Evolutionary conservation across 1,139 yeast genomes (phyloP), one percentile per base, ranked within the genome.

Genomic region (Candida pseudoviswanathii): DNA sequence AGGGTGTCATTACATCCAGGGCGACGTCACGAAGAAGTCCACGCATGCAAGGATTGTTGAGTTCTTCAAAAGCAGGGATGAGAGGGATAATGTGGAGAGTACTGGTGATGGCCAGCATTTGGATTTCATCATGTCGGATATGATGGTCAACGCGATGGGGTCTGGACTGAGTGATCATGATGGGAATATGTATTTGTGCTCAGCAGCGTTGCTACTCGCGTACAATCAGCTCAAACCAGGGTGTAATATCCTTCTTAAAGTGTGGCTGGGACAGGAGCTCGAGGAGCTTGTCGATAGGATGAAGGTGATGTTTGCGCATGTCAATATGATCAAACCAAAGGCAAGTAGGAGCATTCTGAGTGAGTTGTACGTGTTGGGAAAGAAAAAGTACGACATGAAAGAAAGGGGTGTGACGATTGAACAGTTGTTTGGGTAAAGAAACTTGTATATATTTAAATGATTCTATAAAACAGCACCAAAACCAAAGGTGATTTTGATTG

Each of bases 401-500:
- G 26, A 40, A 5, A 26, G 37, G 22, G 40, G 43, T 2, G 34
- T 50, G n/a, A 33, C 39, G 5, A 31, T 41, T 9, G 25, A 32
- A 4, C 42, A 48, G 16, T 4, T 52, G 16, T 41, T 48, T 29
- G 37, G 36, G 8, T 25, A 43, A 2, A n/a, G 25, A 46, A 10
- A 42, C 36, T n/a, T 38, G 21, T 41, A 46, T 36, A 33, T 39
- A 31, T 5, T 2, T 6, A 5, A 11, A 33, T 11, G 7, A 9
- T 37, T n/a, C 56, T 70, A 85, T 54, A 86, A 71, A 10, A 87
- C 91, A n/a, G 90, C 88, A 22, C 95, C 98, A 67, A 88, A 92
- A 1, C 99, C 98, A 68, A 94, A 94, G 0, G 97, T 87, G 42
- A 90, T 64, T 74, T 91, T 94, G 63, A 94, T 91, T 7, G 96